Evolutionary conservation across 108 stramenopile species (phyloP), one percentile per base, ranked within the genome.

Genomic region (Nitzschia sp.): DNA sequence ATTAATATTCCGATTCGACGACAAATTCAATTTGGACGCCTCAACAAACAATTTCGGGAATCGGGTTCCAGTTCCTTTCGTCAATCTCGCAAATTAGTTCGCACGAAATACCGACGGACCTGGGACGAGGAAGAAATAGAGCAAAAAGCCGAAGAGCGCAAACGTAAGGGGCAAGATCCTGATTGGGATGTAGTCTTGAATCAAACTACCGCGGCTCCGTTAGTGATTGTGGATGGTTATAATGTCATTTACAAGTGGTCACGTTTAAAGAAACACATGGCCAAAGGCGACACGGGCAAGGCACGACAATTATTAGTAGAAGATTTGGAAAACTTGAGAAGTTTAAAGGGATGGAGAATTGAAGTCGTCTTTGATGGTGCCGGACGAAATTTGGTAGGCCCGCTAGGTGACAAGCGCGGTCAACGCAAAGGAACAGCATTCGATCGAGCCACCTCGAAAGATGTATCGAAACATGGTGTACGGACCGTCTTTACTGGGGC

Each of bases 291-390:
- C 64, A 66, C 76, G 0, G 49, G 68, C 19, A 46, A 72, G 38
- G 92, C 92, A 18, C 60, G 92, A 24, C 81, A 90, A 35, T 42
- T 90, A 19, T 59, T 93, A 13, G 63, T 90, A 3, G 69, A 88
- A n/a, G 92, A 93, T 77, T 75, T 94, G 70, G 93, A 94, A 65
- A 78, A 88, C 36, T 35, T 94, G 65, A 70, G 82, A 31, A 59
- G 61, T 15, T 46, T 88, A 24, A 86, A 85, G 54, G 86, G 93
- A 47, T 94, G 93, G 93, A 56, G 93, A 56, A 85, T 94, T 35
- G 90, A 94, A 70, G 85, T 85, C 28, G 93, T 94, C 31, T 94
- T 91, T 78, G 93, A 94, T 72, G 93, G 93, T 2, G 79, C 81
- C 42, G 86, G 89, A 53, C 23, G 29, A 8, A 68, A 61, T 45